Percentiles rank a stretch among this genome's conserved stretches.
Evolutionary conservation across 164 flowering plant genomes (phyloP).

Genomic region (Macadamia tetraphylla): DNA sequence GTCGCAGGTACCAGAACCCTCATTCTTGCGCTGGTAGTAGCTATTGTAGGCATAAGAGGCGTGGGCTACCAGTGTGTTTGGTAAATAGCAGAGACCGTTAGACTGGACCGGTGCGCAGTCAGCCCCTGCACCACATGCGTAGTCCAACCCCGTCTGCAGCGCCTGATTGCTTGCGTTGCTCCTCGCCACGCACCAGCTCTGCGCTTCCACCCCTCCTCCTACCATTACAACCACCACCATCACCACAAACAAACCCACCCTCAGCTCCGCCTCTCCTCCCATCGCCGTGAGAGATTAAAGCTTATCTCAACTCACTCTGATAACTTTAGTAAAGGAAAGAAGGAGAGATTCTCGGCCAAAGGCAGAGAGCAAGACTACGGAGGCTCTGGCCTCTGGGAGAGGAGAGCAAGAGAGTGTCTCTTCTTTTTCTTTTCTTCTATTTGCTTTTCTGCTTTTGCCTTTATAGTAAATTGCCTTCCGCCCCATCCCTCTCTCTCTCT

Average conservation of each 20-base stretch:
- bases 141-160: conserved; percentile 61
- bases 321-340: too few relatives aligned
- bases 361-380: background rate
- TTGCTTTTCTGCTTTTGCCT: too few relatives aligned
- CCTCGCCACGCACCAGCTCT: conserved; percentile 67
- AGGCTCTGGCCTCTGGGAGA: background rate
- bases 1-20: conserved; percentile 65
- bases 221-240: background rate
- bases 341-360: background rate
- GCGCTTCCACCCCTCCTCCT: conserved; percentile 5
- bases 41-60: conserved; percentile 90
- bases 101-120: conserved; percentile 61
- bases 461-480: too few relatives aligned
- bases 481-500: too few relatives aligned
- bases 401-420: too few relatives aligned
- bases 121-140: conserved; percentile 68
- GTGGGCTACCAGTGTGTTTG: conserved; percentile 68
- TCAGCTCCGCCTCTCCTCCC: background rate
- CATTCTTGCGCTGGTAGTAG: conserved; percentile 49
- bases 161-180: conserved; percentile 49
- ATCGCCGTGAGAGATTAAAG: background rate
- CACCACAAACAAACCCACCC: background rate
- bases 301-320: too few relatives aligned
- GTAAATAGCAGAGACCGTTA: conserved; percentile 63
- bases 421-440: too few relatives aligned